Evolutionary conservation across 805 yeast species (phyloP).

Genomic region (Sugiyamaella mastotermitis): DNA sequence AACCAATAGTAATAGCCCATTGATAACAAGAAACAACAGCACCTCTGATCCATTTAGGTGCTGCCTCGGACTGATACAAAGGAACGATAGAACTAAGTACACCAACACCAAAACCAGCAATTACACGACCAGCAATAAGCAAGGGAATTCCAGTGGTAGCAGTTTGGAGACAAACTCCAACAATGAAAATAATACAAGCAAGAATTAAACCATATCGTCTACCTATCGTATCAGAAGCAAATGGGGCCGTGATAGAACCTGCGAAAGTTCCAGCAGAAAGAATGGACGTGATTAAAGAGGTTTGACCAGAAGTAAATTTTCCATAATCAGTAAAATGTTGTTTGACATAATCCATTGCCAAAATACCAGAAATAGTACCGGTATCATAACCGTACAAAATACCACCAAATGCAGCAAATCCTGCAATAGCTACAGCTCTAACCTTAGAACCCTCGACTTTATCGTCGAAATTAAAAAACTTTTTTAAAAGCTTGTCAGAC

Average conservation of each 20-base stretch:
- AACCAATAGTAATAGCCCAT: conserved; percentile 24
- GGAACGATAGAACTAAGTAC: conserved; percentile 75
- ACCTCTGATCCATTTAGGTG: conserved; percentile 44
- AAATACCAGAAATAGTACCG: conserved; percentile 70
- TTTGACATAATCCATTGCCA: conserved; percentile 69
- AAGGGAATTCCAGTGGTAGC: conserved; percentile 21
- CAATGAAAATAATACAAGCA: conserved; percentile 43
- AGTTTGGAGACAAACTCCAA: conserved; percentile 44
- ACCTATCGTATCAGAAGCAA: conserved; percentile 58
- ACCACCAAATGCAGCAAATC: conserved; percentile 85
- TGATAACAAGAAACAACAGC: conserved; percentile 28
- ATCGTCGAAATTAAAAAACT: too few species aligned
- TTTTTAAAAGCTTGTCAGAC: too few species aligned
- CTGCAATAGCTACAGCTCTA: too few species aligned
- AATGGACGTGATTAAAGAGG: conserved; percentile 67
- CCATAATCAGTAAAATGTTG: conserved; percentile 51
- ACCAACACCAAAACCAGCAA: conserved; percentile 53
- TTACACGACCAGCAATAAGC: conserved; percentile 53
- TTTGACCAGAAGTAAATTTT: conserved; percentile 53
- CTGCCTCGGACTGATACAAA: conserved; percentile 72
- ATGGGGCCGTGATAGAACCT: conserved; percentile 55
- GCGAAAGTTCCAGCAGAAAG: conserved; percentile 72
- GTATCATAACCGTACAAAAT: conserved; percentile 88
- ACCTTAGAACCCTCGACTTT: too few species aligned
- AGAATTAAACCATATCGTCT: conserved; percentile 59